Percentiles rank a stretch among this genome's conserved stretches.
Conservation (phyloP, 176 grass and related monocot genomes). For the Eragrostis curvula region DNA sequence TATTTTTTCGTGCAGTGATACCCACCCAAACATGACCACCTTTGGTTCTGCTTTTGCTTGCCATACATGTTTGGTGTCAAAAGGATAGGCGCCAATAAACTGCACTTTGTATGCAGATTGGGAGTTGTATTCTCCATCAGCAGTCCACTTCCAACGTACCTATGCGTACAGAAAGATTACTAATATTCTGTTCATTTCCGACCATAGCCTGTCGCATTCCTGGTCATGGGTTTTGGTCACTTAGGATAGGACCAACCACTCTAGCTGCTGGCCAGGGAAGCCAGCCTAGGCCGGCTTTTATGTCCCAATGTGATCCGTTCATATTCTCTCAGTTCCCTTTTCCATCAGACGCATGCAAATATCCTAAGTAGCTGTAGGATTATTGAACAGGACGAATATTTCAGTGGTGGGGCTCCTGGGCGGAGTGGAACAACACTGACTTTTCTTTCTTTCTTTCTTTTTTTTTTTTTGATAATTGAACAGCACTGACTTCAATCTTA, state of each 20-base stretch:
- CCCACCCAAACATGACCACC: no score
- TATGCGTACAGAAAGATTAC: slow-evolving; percentile 30
- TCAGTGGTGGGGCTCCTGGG: slow-evolving; percentile 16
- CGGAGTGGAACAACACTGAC: neutral
- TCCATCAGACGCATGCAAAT: neutral
- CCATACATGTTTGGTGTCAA: no score
- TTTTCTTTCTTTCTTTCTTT: no score
- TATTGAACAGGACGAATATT: slow-evolving; percentile 13
- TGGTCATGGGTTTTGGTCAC: slow-evolving; percentile 56
- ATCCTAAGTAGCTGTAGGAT: slow-evolving; percentile 2
- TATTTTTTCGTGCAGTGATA: no score
- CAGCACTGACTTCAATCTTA: neutral
- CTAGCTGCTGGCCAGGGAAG: slow-evolving; percentile 44
- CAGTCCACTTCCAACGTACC: no score
- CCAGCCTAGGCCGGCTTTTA: slow-evolving; percentile 11
- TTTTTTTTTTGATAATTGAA: no score
- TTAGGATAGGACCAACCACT: slow-evolving; percentile 57
- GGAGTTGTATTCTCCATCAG: no score
- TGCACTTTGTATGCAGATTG: no score
- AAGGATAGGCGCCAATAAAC: no score
- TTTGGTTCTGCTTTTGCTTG: no score
- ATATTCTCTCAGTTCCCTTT: slow-evolving; percentile 47
- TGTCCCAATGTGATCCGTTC: slow-evolving; percentile 31
- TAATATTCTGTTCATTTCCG: slow-evolving; percentile 51
- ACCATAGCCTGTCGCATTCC: slow-evolving; percentile 46